These are phyloP conservation scores for Pezicula carpinea DNA, from an alignment of 2,329 filamentous ascomycete species.

Conservation along the genomic window DNA sequence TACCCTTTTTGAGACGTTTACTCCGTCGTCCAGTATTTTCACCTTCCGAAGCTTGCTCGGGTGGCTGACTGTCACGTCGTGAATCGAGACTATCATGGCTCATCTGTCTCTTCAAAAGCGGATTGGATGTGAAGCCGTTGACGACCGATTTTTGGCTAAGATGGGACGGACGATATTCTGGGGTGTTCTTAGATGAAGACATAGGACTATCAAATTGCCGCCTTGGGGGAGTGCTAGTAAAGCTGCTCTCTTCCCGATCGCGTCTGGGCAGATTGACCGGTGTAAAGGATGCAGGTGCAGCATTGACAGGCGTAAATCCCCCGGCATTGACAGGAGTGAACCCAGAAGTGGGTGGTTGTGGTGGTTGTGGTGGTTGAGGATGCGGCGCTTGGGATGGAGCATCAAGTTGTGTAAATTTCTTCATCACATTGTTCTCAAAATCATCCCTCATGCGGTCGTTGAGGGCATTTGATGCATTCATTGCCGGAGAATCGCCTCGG, in stretches of 20 bases:
- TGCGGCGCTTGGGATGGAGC: constrained; percentile 22
- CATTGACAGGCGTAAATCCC: constrained; percentile 63
- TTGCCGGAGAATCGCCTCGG: constrained; percentile 63
- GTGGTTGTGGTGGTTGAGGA: constrained; percentile 12
- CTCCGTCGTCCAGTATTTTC: constrained; percentile 74
- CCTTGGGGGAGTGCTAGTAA: constrained; percentile 44
- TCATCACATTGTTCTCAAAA: constrained; percentile 26
- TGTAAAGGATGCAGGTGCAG: constrained; percentile 47
- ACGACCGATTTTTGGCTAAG: constrained; percentile 46
- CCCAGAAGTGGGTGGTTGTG: constrained; percentile 22
- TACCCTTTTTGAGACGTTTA: constrained; percentile 88
- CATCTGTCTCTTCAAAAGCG: constrained; percentile 69
- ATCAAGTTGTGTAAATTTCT: constrained; percentile 29
- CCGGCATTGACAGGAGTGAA: constrained; percentile 37
- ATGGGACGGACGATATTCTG: constrained; percentile 55
- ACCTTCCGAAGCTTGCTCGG: constrained; percentile 33
- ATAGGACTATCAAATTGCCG: constrained; percentile 60
- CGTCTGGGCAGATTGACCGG: constrained; percentile 46
- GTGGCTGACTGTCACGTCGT: constrained; percentile 22
- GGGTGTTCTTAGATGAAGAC: constrained; percentile 58
- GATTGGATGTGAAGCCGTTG: constrained; percentile 46
- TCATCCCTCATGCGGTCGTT: constrained; percentile 47
- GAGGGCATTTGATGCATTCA: constrained; percentile 50
- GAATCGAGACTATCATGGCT: constrained; percentile 48
- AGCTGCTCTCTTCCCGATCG: constrained; percentile 46